These are phyloP conservation scores for Takashimella koratensis DNA, from an alignment of 1,284 basidiomycete genomes.

Conservation along the genomic window DNA sequence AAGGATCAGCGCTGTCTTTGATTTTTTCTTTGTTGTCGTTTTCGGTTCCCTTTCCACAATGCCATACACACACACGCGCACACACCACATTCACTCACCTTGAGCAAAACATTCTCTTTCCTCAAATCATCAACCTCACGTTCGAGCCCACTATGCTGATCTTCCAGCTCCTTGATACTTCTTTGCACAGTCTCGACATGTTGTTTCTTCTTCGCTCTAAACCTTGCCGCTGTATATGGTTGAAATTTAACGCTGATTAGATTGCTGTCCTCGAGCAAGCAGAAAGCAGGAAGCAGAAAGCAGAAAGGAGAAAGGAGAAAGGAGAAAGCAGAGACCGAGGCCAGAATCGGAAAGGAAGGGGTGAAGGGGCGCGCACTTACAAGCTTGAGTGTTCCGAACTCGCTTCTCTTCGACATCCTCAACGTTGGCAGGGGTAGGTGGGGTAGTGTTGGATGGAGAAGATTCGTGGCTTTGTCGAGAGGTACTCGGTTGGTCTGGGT, in stretches of 20 bases:
- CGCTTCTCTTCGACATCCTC: slow-evolving; percentile 33
- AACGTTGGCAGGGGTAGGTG: no score
- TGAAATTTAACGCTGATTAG: no score
- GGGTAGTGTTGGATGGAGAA: no score
- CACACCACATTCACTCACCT: slow-evolving; percentile 8
- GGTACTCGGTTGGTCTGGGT: no score
- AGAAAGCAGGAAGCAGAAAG: background rate
- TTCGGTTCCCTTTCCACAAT: background rate
- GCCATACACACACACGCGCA: background rate
- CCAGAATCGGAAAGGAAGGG: background rate
- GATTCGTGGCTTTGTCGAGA: no score
- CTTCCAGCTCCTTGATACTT: slow-evolving; percentile 26
- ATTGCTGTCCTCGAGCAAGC: background rate
- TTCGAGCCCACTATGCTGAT: slow-evolving; percentile 21
- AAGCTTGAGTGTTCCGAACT: slow-evolving; percentile 31
- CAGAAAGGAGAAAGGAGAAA: background rate
- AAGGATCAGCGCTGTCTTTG: no score
- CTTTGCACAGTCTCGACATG: slow-evolving; percentile 23
- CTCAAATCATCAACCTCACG: slow-evolving; percentile 25
- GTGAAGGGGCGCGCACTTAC: slow-evolving; percentile 16
- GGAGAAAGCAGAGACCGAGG: background rate
- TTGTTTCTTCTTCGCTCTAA: slow-evolving; percentile 32
- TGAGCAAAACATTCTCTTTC: slow-evolving; percentile 31
- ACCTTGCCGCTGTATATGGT: slow-evolving; percentile 25
- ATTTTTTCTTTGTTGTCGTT: no score